Evolutionary conservation across 768 basidiomycete species (phyloP), one percentile per base, ranked within the genome.

Genomic region (Suillus alpinus): DNA sequence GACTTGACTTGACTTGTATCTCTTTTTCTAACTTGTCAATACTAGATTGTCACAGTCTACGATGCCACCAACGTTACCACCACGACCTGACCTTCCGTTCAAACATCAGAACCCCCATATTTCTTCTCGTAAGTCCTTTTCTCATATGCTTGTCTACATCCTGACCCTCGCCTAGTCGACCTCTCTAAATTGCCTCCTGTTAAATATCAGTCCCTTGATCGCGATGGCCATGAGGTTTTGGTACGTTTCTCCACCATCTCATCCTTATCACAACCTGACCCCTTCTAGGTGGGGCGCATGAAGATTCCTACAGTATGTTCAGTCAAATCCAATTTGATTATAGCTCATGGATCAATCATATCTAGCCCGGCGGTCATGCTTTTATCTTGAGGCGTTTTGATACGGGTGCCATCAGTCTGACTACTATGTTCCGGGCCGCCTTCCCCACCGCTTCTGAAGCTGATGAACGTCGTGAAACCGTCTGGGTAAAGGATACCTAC

Each of bases 401-500:
- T 75, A 96, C 95, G 3, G 88, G 91, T 61, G 94, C 94, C 20
- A 84, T 98, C 75, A 91, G 89, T 64, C 83, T 95, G 10, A 96
- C 95, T 10, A 96, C 95, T 59, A 96, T 98, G 94, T 96, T 92
- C 78, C 91, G 94, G 61, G 94, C 94, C 8, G 94, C 94, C 0
- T 98, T 94, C 73, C 95, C 95, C 10, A 84, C 81, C 41, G 91
- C 94, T 4, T 77, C 79, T 46, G 92, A 94, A 1, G 77, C 81
- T 52, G 86, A 89, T 18, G 95, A 98, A 74, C 88, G 84, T 72
- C 76, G 75, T 13, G 95, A 97, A 73, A 80, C 90, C 44, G 81
- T 84, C 44, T 96, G 92, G 92, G 88, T 95, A 61, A 91, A 89
- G 69, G 85, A 87, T 20, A 83, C 77, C 67, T 91, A 83, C 75